Evolutionary conservation across 768 basidiomycete species (phyloP).

Genomic region (Lactarius trivialis): DNA sequence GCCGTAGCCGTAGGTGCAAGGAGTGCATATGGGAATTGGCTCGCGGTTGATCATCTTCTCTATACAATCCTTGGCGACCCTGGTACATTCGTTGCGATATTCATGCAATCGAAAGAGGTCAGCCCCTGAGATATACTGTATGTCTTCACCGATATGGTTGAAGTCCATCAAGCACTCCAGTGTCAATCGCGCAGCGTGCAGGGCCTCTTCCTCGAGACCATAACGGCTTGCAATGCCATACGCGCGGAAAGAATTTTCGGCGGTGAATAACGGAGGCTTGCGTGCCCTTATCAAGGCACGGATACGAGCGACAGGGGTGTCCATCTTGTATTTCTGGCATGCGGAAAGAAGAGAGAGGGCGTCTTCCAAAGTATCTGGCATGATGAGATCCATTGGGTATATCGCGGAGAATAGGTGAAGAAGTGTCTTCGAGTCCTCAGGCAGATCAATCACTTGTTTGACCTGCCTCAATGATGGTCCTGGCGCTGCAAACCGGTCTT

Average conservation of each 20-base stretch:
- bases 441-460: background rate
- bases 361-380: constrained; percentile 1
- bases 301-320: background rate
- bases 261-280: background rate
- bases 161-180: constrained; percentile 1
- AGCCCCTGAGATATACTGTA: constrained; percentile 1
- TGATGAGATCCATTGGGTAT: background rate
- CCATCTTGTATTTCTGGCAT: constrained; percentile 18
- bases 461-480: background rate
- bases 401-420: background rate
- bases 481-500: constrained; percentile 39
- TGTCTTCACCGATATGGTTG: background rate
- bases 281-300: background rate
- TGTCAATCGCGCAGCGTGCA: background rate
- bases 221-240: constrained; percentile 10
- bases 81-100: background rate
- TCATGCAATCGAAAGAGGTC: background rate
- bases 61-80: background rate
- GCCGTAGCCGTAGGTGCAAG: no score
- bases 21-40: no score
- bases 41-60: background rate
- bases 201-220: constrained; percentile 2
- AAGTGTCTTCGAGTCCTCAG: constrained; percentile 6
- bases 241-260: background rate
- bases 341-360: constrained; percentile 2